Evolutionary conservation across 202 grass and related monocot species (phyloP).

Genomic region (Saccharum hybrid): DNA sequence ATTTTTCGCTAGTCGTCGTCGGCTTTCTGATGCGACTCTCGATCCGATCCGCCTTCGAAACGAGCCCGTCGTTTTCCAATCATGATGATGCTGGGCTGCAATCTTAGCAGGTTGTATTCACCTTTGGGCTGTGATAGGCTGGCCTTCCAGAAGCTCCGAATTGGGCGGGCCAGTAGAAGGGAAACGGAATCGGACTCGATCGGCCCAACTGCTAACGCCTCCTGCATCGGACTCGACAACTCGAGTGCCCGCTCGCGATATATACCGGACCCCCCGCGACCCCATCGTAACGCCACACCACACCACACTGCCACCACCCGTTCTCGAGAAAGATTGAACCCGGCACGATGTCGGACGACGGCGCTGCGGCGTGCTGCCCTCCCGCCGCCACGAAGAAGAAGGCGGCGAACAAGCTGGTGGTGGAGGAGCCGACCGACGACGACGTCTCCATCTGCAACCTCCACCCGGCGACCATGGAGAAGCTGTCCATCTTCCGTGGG

Average conservation of each 20-base stretch:
- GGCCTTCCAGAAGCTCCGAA: no score
- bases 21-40: not conserved
- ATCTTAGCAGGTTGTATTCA: not conserved
- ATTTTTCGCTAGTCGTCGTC: not conserved
- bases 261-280: no score
- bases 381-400: slow-evolving; percentile 5
- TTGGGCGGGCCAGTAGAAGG: no score
- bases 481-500: slow-evolving; percentile 29
- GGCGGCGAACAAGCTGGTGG: slow-evolving; percentile 36
- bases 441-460: slow-evolving; percentile 32
- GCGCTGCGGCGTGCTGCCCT: not conserved
- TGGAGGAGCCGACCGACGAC: slow-evolving; percentile 37
- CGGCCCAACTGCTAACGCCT: no score
- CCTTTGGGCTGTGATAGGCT: not conserved
- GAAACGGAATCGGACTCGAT: no score
- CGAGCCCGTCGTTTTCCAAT: not conserved
- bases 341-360: not conserved
- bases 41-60: no score
- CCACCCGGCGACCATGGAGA: slow-evolving; percentile 47
- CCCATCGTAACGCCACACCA: no score
- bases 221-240: no score
- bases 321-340: not conserved
- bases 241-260: no score
- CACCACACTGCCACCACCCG: no score
- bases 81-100: not conserved